A percentile compares a stretch with the other conserved stretches of the same genome.
Conservation (phyloP, 129 eudicot genomes). For the Flaveria sonorensis region DNA sequence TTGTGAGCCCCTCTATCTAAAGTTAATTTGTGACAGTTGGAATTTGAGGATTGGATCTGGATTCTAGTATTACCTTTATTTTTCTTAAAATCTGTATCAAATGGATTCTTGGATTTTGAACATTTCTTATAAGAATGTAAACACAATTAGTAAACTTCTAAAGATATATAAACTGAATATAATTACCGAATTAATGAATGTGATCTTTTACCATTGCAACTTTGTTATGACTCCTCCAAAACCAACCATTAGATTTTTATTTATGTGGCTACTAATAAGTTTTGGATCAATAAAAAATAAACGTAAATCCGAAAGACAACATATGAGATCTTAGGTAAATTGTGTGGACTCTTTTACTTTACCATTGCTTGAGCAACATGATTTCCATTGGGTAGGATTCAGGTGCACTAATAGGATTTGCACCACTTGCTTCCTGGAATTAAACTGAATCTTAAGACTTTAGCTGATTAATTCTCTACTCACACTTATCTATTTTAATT, state of each 20-base stretch:
- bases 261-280: slow-evolving; percentile 10
- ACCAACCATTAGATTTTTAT: slow-evolving; percentile 8
- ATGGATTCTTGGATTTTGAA: not conserved
- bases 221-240: slow-evolving; percentile 14
- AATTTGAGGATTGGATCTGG: slow-evolving; percentile 1
- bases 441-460: slow-evolving; percentile 8
- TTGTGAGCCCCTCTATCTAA: slow-evolving; percentile 6
- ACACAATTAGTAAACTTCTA: slow-evolving; percentile 2
- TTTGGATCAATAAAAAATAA: slow-evolving; percentile 6
- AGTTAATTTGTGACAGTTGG: slow-evolving; percentile 1
- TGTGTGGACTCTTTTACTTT: not conserved
- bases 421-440: slow-evolving; percentile 1
- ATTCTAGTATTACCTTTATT: not conserved
- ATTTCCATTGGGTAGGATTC: not conserved
- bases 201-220: slow-evolving; percentile 15
- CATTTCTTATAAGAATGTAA: not conserved
- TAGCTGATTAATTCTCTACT: slow-evolving; percentile 10
- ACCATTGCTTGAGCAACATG: not conserved
- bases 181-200: not conserved
- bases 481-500: not conserved
- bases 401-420: not conserved
- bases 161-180: slow-evolving; percentile 13
- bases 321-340: not conserved
- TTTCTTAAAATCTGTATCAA: not conserved
- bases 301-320: not conserved